Conservation (phyloP, 352 stramenopile genomes). For the Phytophthora aleatoria region DNA sequence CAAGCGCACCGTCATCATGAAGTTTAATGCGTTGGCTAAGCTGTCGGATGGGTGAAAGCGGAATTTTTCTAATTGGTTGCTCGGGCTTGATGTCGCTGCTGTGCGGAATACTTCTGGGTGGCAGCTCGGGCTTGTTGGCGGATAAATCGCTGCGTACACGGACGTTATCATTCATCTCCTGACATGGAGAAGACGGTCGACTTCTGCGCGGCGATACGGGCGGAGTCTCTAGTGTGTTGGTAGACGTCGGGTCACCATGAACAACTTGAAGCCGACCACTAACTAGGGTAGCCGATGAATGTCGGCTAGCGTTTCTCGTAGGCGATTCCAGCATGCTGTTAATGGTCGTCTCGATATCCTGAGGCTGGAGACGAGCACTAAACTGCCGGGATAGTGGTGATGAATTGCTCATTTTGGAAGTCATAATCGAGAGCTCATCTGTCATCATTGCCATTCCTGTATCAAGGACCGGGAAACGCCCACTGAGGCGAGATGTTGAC, state of each 20-base stretch:
- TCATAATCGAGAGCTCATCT: slow-evolving; percentile 10
- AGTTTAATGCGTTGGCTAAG: slow-evolving; percentile 26
- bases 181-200: slow-evolving; percentile 18
- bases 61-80: background rate
- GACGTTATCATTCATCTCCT: background rate
- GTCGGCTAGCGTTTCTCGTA: slow-evolving; percentile 1
- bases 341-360: slow-evolving; percentile 8
- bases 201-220: slow-evolving; percentile 7
- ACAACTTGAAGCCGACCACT: slow-evolving; percentile 21
- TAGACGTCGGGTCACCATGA: slow-evolving; percentile 14
- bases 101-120: slow-evolving; percentile 2
- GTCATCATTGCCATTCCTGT: slow-evolving; percentile 1
- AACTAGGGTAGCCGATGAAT: slow-evolving; percentile 11
- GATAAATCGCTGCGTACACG: background rate
- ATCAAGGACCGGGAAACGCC: slow-evolving; percentile 11
- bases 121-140: background rate
- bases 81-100: slow-evolving; percentile 9
- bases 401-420: slow-evolving; percentile 6
- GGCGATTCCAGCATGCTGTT: slow-evolving; percentile 5
- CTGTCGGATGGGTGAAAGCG: slow-evolving; percentile 21
- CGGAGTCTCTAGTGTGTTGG: slow-evolving; percentile 16
- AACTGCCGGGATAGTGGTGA: slow-evolving; percentile 9
- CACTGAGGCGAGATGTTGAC: slow-evolving; percentile 16
- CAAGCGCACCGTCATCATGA: slow-evolving; percentile 20
- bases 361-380: slow-evolving; percentile 12